Conservation (phyloP, 257 asterid species). For the Nicotiana otophora region DNA sequence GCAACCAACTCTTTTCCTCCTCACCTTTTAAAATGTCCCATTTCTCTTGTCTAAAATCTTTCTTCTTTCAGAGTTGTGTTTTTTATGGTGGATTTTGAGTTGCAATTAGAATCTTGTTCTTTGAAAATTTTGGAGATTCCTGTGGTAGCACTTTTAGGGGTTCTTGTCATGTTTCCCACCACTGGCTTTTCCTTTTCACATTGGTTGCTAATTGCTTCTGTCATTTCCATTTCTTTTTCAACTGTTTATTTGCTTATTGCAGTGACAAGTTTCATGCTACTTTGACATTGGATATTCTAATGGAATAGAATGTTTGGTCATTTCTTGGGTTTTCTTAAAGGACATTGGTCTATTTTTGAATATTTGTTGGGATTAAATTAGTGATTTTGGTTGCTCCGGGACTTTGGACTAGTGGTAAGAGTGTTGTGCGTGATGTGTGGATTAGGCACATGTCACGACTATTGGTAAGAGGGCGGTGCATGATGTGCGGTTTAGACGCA, state of each 20-base stretch:
- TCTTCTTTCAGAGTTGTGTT: not conserved
- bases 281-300: not conserved
- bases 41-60: not conserved
- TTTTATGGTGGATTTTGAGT: not conserved
- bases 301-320: not conserved
- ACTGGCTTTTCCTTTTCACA: not conserved
- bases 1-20: not conserved
- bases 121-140: not conserved
- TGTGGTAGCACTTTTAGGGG: slow-evolving; percentile 5
- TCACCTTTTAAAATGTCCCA: not conserved
- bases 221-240: not conserved
- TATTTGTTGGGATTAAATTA: not conserved
- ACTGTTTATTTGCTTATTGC: not conserved
- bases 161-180: slow-evolving; percentile 18
- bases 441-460: not conserved
- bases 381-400: not conserved
- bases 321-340: too few relatives aligned
- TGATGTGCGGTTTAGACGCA: not conserved
- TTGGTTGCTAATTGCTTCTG: not conserved
- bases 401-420: not conserved
- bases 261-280: not conserved
- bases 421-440: not conserved
- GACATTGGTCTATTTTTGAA: not conserved
- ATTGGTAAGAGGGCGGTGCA: not conserved
- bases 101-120: not conserved